Conservation (phyloP, 208 protist genomes). For the Trypanosoma cruzi region DNA sequence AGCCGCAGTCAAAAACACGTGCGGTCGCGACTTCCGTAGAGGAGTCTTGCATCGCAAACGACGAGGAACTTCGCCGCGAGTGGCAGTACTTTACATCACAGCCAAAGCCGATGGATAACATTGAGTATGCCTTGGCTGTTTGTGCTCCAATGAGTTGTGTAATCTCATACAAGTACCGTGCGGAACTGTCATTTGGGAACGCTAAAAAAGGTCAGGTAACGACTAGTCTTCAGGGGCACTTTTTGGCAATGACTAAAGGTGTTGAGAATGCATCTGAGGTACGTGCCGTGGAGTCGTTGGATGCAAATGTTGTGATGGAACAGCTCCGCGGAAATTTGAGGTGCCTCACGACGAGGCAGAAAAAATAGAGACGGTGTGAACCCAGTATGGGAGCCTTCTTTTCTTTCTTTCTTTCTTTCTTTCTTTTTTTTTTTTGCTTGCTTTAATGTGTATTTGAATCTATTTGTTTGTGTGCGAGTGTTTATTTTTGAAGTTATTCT, state of each 20-base stretch:
- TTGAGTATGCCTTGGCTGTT: slow-evolving; percentile 23
- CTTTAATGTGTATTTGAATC: too few species aligned
- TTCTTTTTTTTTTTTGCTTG: too few species aligned
- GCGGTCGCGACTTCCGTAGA: not conserved
- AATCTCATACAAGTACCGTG: slow-evolving; percentile 45
- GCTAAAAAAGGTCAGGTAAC: slow-evolving; percentile 56
- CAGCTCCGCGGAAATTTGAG: slow-evolving; percentile 74
- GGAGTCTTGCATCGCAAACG: slow-evolving; percentile 3
- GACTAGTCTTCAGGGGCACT: slow-evolving; percentile 29
- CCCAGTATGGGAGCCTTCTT: too few species aligned
- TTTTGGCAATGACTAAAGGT: slow-evolving; percentile 23
- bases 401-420: too few species aligned
- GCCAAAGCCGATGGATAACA: slow-evolving; percentile 11
- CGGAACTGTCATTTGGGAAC: slow-evolving; percentile 35
- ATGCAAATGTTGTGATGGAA: slow-evolving; percentile 56
- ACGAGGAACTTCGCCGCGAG: slow-evolving; percentile 24
- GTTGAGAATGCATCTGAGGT: slow-evolving; percentile 15
- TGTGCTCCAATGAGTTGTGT: slow-evolving; percentile 37
- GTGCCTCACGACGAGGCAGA: too few species aligned
- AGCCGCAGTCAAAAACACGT: not conserved
- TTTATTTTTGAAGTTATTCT: too few species aligned
- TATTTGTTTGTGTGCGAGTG: too few species aligned
- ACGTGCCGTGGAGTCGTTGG: slow-evolving; percentile 29
- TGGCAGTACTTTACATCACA: slow-evolving; percentile 19
- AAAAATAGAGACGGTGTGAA: too few species aligned